Conservation (phyloP, 2,329 filamentous ascomycete genomes). For the Xylariaceae sp. region DNA sequence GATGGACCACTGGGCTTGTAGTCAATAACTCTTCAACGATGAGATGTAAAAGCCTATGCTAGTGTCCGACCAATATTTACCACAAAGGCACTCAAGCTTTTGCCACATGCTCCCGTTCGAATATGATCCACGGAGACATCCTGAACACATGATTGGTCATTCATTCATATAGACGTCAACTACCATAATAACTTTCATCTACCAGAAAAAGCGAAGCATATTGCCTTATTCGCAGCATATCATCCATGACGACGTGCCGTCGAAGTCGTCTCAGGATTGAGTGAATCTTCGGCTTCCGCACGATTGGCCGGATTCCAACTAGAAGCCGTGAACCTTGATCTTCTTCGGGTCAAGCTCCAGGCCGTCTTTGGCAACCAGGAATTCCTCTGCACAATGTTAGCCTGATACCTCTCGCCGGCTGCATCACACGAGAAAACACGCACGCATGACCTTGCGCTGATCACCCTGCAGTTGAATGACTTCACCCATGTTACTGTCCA, state of each 20-base stretch:
- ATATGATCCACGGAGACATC: not conserved
- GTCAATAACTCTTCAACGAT: too few relatives aligned
- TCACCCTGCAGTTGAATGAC: conserved; percentile 99
- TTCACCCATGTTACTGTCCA: conserved; percentile 94
- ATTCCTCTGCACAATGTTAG: conserved; percentile 54
- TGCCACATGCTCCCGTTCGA: too few relatives aligned
- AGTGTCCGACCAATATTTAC: not conserved
- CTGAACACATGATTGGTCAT: not conserved
- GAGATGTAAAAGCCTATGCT: too few relatives aligned
- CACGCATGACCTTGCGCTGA: conserved; percentile 89
- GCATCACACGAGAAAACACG: not conserved
- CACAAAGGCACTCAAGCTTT: not conserved
- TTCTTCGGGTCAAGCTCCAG: conserved; percentile 91
- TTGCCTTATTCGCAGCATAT: not conserved
- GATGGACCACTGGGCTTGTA: too few relatives aligned
- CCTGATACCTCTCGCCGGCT: not conserved
- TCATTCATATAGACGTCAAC: conserved; percentile 1
- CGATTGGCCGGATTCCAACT: conserved; percentile 29
- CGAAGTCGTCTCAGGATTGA: not conserved
- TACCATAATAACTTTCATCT: not conserved
- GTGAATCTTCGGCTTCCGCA: not conserved
- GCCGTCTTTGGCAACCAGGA: conserved; percentile 90
- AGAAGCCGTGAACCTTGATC: conserved; percentile 77
- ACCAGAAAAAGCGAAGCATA: not conserved
- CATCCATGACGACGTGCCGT: not conserved